Conservation (phyloP, 1,284 basidiomycete species). For the Microbotryomycetes sp. region DNA sequence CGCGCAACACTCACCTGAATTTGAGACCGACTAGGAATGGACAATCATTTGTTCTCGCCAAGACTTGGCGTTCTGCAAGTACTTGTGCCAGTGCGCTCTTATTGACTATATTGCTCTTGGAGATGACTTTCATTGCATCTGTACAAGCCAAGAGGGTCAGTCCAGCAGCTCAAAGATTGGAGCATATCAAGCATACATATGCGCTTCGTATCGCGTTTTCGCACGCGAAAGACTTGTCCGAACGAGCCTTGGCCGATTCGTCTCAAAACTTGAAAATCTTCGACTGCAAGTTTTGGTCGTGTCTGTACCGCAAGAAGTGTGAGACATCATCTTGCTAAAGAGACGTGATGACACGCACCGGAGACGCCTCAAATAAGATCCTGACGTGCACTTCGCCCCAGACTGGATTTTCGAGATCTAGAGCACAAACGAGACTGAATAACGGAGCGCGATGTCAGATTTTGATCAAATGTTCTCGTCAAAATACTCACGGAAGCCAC, state of each 20-base stretch:
- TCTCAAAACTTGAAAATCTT: conserved; percentile 43
- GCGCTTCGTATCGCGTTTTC: conserved; percentile 44
- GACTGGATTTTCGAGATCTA: conserved; percentile 12
- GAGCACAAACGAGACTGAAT: conserved; percentile 15
- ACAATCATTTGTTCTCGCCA: conserved; percentile 42
- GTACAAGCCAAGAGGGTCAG: neutral
- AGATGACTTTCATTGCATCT: conserved; percentile 45
- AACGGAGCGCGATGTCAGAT: neutral
- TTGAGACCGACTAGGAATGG: conserved; percentile 45
- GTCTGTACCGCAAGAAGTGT: conserved; percentile 16
- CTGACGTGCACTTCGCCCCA: conserved; percentile 24
- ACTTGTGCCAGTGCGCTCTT: conserved; percentile 42
- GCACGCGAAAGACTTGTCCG: conserved; percentile 44
- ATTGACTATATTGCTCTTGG: conserved; percentile 40
- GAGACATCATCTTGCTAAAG: conserved; percentile 9
- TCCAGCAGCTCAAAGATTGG: neutral
- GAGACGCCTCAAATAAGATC: conserved; percentile 19
- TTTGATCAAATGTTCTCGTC: neutral
- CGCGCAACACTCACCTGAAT: conserved; percentile 32
- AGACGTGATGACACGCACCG: conserved; percentile 12
- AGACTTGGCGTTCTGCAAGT: conserved; percentile 43
- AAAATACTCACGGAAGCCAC: conserved; percentile 39
- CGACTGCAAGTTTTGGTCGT: conserved; percentile 38
- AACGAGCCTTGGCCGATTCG: conserved; percentile 44
- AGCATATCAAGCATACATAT: conserved; percentile 31